Evolutionary conservation across 495 filamentous ascomycete genomes (phyloP), one percentile per base, ranked within the genome.

Genomic region (Viridothelium virens): DNA sequence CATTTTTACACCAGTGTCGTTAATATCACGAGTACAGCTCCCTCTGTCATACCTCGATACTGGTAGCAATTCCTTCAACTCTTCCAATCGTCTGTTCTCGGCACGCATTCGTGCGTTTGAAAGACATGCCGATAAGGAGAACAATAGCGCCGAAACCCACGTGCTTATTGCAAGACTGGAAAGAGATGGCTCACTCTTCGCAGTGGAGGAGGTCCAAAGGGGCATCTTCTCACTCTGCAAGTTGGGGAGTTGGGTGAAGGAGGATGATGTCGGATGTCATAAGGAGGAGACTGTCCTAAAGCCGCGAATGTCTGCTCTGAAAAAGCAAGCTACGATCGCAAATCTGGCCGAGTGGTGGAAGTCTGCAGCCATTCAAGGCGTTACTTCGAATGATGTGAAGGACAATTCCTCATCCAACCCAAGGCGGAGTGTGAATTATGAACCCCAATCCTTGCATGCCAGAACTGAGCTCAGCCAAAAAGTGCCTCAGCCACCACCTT

Each of bases 211-310:
- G n/a, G 87, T 89, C 37, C 81, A 81, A 61, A 71, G 75, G 56
- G 84, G 85, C 0, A 78, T 91, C 11, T 95, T 90, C 74, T 84
- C 85, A 14, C 70, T 94, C 9, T 91, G 85, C 70, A 87, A 85
- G 68, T 78, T 96, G 62, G 87, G 82, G 0, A 72, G 78, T 2
- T 88, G 85, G 84, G 83, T 92, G 16, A 82, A 82, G 66, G 68
- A 85, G 38, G 75, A 81, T 65, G 66, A 70, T 7, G 61, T 81
- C 9, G 48, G 63, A 31, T 62, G 73, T 75, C 61, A 78, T 78
- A 69, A 75, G 73, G 25, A 18, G 73, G 78, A 67, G 47, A 77
- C 14, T 65, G 68, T 14, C 76, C 75, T 67, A 73, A 38, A 69
- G 71, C 41, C 77, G 76, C 72, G 77, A 68, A 70, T 86, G 68